Evolutionary conservation across 768 basidiomycete genomes (phyloP), one percentile per base, ranked within the genome.

Genomic region (Mycena capillaripes): DNA sequence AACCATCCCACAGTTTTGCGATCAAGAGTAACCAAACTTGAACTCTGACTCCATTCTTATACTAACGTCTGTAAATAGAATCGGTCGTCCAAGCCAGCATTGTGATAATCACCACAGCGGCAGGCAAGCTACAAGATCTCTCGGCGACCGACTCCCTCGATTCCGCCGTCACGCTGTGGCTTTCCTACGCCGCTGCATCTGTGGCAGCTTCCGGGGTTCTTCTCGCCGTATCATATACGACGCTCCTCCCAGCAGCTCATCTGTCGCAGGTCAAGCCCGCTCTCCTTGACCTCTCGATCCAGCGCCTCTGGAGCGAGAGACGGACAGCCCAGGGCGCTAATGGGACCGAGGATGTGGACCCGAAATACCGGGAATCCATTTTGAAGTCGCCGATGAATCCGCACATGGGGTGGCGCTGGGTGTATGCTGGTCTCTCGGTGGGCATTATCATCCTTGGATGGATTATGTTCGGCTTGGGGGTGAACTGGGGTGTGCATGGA

Each of bases 401-500:
- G 10, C 38, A 52, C 10, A 65, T 53, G 36, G 38, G 38, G 23
- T 40, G 52, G 25, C 64, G 52, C 21, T 65, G 64, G 64, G 23
- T 65, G 52, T 65, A 65, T 65, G 64, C 52, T 11, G 64, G 50
- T 38, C 52, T 65, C 10, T 55, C 79, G 7, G 38, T 79, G 7
- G 78, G 73, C 17, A 70, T 84, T 52, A 78, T 86, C 46, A 36
- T 84, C 52, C 74, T 84, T 52, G 84, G 81, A 23, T 86, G 85
- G 84, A 76, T 84, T 50, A 81, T 86, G 77, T 86, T 86, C 72
- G 85, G 83, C 11, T 57, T 86, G 56, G 84, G 84, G 44, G 80
- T 86, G n/a, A 75, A 69, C 10, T 86, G 84, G 85, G 85, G 84
- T 19, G 84, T 85, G 50, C 84, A 86, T 68, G 84, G 82, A 23